phyloP scores from a whole-genome alignment of 352 stramenopile genomes.

The Phytophthora europaea region DNA sequence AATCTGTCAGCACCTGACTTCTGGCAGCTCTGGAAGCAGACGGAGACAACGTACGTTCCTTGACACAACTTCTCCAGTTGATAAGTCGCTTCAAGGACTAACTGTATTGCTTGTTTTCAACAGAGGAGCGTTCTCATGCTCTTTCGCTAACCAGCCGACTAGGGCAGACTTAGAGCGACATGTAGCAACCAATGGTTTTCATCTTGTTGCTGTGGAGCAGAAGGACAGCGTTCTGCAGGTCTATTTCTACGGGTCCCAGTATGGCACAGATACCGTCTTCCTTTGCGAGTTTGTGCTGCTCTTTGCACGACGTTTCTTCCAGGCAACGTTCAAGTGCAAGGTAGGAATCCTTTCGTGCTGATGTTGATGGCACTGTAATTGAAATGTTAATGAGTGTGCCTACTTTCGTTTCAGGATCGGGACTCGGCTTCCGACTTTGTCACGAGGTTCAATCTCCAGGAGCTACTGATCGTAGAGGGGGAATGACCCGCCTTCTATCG shows the following conservation, averaged over 20 bases:
- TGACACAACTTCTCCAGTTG: neutral
- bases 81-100: neutral
- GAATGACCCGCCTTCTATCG: conserved; percentile 14
- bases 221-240: conserved; percentile 71
- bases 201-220: conserved; percentile 62
- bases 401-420: conserved; percentile 43
- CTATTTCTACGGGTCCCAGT: conserved; percentile 74
- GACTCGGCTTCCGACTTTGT: conserved; percentile 69
- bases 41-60: conserved; percentile 64
- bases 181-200: conserved; percentile 57
- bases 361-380: neutral
- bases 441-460: conserved; percentile 77
- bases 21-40: conserved; percentile 64
- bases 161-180: conserved; percentile 57
- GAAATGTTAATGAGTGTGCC: neutral
- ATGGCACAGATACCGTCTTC: conserved; percentile 60
- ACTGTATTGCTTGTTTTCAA: neutral
- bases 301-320: conserved; percentile 79
- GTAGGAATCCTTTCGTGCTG: conserved; percentile 30
- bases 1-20: conserved; percentile 31
- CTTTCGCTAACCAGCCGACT: conserved; percentile 64
- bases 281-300: conserved; percentile 85
- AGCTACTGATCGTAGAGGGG: conserved; percentile 56
- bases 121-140: conserved; percentile 82
- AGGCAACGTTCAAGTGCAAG: conserved; percentile 87